A percentile compares a stretch with the other conserved stretches of the same genome.
Evolutionary conservation across 345 rosid species (phyloP).

Genomic region (Citrus inodora): DNA sequence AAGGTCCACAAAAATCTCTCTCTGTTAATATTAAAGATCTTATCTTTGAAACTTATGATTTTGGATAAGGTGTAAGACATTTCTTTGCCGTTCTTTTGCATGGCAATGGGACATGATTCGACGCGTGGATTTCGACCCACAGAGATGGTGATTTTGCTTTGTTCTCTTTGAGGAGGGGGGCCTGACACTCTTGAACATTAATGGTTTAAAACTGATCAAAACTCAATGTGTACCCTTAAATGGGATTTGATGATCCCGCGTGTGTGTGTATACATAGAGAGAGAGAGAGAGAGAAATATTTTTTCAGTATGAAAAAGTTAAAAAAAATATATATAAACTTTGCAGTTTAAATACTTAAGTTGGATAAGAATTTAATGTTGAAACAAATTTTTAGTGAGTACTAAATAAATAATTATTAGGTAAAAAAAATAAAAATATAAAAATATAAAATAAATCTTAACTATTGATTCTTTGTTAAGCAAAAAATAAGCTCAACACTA

Average conservation of each 20-base stretch:
- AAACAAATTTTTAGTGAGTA: too few relatives aligned
- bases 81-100: constrained; percentile 38
- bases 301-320: rapidly evolving
- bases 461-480: too few relatives aligned
- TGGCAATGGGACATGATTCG: constrained; percentile 43
- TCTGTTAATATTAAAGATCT: constrained; percentile 19
- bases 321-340: rapidly evolving
- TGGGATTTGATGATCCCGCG: background rate
- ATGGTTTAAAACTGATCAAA: background rate
- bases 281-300: too few relatives aligned
- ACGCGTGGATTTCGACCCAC: constrained; percentile 21
- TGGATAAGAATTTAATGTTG: too few relatives aligned
- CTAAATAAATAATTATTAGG: too few relatives aligned
- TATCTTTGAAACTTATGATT: constrained; percentile 30
- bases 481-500: too few relatives aligned
- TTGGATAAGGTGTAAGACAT: constrained; percentile 41
- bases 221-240: background rate
- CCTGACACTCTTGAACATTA: background rate
- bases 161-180: too few relatives aligned
- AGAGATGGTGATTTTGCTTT: background rate
- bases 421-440: too few relatives aligned
- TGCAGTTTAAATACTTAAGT: too few relatives aligned
- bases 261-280: rapidly evolving
- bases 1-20: constrained; percentile 29
- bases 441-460: too few relatives aligned